Conservation (phyloP, 805 yeast species). For the Nakazawaea ishiwadae region DNA sequence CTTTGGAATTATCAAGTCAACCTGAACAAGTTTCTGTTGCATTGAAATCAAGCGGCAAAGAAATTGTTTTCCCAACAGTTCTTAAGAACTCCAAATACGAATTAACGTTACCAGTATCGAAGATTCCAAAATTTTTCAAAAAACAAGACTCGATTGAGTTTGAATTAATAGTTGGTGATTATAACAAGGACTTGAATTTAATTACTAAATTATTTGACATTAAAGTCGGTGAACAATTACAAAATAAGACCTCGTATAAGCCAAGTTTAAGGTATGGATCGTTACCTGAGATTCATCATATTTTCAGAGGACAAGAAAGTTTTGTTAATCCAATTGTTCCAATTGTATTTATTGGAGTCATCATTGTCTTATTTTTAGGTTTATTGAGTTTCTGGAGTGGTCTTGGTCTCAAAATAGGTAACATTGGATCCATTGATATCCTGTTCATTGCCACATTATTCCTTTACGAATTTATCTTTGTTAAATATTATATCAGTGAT, state of each 20-base stretch:
- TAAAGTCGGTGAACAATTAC: slow-evolving; percentile 3
- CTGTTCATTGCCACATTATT: slow-evolving; percentile 45
- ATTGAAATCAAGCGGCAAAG: slow-evolving; percentile 9
- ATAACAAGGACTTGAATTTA: slow-evolving; percentile 15
- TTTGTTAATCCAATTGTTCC: slow-evolving; percentile 52
- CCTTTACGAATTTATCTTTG: slow-evolving; percentile 48
- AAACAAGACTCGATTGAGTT: slow-evolving; percentile 17
- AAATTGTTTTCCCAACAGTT: slow-evolving; percentile 20
- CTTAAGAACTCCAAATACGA: slow-evolving; percentile 13
- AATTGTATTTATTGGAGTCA: slow-evolving; percentile 39
- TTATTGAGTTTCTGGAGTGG: slow-evolving; percentile 41
- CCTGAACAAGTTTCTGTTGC: slow-evolving; percentile 24
- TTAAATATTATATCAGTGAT: slow-evolving; percentile 53
- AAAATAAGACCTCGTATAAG: slow-evolving; percentile 3
- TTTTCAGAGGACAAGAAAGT: slow-evolving; percentile 49
- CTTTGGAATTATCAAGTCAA: slow-evolving; percentile 5
- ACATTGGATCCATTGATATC: slow-evolving; percentile 27
- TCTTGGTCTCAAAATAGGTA: slow-evolving; percentile 29
- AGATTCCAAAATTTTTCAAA: slow-evolving; percentile 21
- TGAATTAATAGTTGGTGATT: slow-evolving; percentile 25
- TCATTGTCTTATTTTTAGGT: slow-evolving; percentile 34
- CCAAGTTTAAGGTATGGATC: slow-evolving; percentile 37
- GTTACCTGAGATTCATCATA: slow-evolving; percentile 59
- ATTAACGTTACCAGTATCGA: slow-evolving; percentile 16
- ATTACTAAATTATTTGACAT: slow-evolving; percentile 17